Conservation (phyloP, 2,329 filamentous ascomycete genomes). For the Elsinoe batatas region DNA sequence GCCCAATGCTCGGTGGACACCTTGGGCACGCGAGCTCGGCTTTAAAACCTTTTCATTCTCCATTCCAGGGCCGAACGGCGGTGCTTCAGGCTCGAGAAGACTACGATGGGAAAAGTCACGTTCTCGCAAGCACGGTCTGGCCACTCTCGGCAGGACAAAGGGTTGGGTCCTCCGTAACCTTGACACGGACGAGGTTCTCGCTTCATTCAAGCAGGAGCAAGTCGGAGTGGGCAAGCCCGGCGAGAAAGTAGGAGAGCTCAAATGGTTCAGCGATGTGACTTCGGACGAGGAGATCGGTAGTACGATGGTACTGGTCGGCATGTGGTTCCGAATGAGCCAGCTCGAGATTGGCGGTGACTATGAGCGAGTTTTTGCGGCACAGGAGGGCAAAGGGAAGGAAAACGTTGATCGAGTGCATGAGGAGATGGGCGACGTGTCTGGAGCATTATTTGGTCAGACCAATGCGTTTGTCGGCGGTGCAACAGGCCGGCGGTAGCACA, state of each 20-base stretch:
- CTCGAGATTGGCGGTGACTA: constrained; percentile 2
- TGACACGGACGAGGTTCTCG: constrained; percentile 4
- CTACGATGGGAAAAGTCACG: constrained; percentile 7
- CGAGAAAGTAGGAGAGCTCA: background rate
- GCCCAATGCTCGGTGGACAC: background rate
- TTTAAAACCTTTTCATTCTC: constrained; percentile 7
- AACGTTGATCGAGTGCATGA: background rate
- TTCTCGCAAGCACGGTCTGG: background rate
- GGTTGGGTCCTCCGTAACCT: constrained; percentile 6
- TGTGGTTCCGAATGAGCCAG: constrained; percentile 11
- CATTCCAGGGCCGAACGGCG: background rate
- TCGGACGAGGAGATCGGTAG: background rate
- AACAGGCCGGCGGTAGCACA: background rate
- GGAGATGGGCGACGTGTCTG: background rate
- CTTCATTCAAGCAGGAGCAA: constrained; percentile 1
- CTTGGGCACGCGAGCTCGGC: constrained; percentile 3
- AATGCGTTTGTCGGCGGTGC: background rate
- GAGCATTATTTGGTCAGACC: background rate
- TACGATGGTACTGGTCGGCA: constrained; percentile 7
- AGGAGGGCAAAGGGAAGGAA: background rate
- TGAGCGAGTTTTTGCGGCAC: background rate
- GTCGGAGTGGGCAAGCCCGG: background rate
- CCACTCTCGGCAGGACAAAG: constrained; percentile 1
- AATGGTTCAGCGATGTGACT: constrained; percentile 5
- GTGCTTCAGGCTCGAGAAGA: background rate